A percentile compares a stretch with the other conserved stretches of the same genome.
These are phyloP conservation scores for Albatrellus ellisii DNA, from an alignment of 768 basidiomycete genomes.

Conservation along the genomic window DNA sequence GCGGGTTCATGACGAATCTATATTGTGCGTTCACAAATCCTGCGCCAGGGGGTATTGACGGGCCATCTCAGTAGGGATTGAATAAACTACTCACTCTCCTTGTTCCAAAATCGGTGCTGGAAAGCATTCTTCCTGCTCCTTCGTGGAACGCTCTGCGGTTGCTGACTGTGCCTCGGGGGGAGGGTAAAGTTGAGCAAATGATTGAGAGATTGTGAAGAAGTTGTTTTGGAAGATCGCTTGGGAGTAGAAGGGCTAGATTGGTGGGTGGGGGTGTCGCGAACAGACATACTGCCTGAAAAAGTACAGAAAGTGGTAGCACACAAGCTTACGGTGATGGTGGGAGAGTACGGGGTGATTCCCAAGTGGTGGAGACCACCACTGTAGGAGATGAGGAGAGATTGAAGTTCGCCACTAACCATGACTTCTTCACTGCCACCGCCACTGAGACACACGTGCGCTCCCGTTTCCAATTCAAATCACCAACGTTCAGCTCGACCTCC, in stretches of 20 bases:
- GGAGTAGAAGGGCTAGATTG: slow-evolving; percentile 24
- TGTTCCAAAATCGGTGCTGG: slow-evolving; percentile 66
- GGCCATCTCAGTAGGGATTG: not conserved
- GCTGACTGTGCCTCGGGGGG: slow-evolving; percentile 69
- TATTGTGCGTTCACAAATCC: slow-evolving; percentile 96
- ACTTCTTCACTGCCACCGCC: slow-evolving; percentile 15
- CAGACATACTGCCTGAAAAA: not conserved
- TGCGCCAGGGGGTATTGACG: slow-evolving; percentile 21
- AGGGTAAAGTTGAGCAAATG: slow-evolving; percentile 91
- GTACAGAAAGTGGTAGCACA: slow-evolving; percentile 2
- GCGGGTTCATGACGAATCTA: slow-evolving; percentile 90
- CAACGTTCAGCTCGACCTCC: slow-evolving; percentile 23
- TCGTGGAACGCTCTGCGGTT: slow-evolving; percentile 45
- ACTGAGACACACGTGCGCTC: slow-evolving; percentile 17
- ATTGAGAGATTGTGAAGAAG: slow-evolving; percentile 53
- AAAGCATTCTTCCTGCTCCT: slow-evolving; percentile 61
- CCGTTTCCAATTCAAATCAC: slow-evolving; percentile 6
- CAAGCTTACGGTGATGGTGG: slow-evolving; percentile 2
- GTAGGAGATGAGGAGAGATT: slow-evolving; percentile 10
- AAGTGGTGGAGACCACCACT: slow-evolving; percentile 29
- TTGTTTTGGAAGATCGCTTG: slow-evolving; percentile 58
- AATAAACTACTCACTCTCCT: slow-evolving; percentile 65
- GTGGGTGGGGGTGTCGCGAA: slow-evolving; percentile 16
- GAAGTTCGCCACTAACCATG: slow-evolving; percentile 3
- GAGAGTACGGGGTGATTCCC: slow-evolving; percentile 28